Evolutionary conservation across 1,139 yeast species (phyloP), one percentile per base, ranked within the genome.

Genomic region (Geotrichum reessii): DNA sequence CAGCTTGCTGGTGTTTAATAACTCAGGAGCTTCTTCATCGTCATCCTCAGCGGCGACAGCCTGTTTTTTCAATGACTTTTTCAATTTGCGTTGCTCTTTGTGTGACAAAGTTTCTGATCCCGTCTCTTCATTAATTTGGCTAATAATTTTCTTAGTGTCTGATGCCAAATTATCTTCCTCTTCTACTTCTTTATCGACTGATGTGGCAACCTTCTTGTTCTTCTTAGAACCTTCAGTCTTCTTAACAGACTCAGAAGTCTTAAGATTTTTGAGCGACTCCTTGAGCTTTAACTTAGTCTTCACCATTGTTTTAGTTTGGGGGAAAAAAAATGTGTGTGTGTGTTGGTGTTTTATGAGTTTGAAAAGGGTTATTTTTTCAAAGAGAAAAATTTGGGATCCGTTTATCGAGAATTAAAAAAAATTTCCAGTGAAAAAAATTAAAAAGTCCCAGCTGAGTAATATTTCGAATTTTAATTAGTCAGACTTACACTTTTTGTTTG

Each of bases 201-300:
- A 64, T 1, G 61, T 63, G 9, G 63, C 70, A 19, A 53, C 56
- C 28, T 24, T 44, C 52, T 48, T 50, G 8, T 31, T 47, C 51
- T 51, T 51, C 52, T 55, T 33, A 2, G 25, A 14, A 7, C 21
- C 25, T 19, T 33, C 28, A 17, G 40, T 52, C 47, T 49, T 50
- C 40, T 61, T 55, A 24, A 22, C 53, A 9, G 60, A 62, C 24
- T 25, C 33, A 46, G 48, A 17, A 83, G 52, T 46, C 52, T 53
- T 53, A 50, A 58, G 42, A 37, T 50, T 46, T 31, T 53, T 52
- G 44, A 37, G 46, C 17, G 55, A 66, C 60, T 24, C 71, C 75
- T 62, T 67, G 37, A 57, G 37, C 28, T 47, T 24, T 21, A 42
- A 62, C 67, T 58, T 64, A 76, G 80, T 89, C 96, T 71, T 89